A percentile compares a stretch with the other conserved stretches of the same genome.
phyloP scores from a whole-genome alignment of 2,329 filamentous ascomycete species.

The Monilinia vaccinii-corymbosi region DNA sequence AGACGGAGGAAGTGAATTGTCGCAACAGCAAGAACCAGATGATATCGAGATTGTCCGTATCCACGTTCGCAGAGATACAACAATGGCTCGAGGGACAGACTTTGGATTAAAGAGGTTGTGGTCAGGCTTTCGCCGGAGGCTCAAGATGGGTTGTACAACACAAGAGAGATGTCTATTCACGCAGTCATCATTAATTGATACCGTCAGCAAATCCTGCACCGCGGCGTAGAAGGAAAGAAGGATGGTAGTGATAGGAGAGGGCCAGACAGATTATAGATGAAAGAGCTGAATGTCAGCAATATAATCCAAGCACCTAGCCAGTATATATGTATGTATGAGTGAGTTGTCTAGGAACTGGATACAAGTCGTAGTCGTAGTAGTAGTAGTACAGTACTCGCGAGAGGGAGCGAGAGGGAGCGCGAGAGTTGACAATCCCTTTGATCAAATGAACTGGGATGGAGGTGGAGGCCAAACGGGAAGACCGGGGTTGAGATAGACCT shows the following conservation, averaged over 20 bases:
- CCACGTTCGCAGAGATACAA: background rate
- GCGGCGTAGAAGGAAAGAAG: background rate
- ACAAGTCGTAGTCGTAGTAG: no score
- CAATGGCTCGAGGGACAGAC: background rate
- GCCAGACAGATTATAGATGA: background rate
- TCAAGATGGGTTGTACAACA: slow-evolving; percentile 12
- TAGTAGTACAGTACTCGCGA: no score
- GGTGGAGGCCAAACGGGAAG: background rate
- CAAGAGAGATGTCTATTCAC: slow-evolving; percentile 5
- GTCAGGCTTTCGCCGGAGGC: slow-evolving; percentile 10
- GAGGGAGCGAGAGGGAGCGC: no score
- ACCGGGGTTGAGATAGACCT: background rate
- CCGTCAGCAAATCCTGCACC: slow-evolving; percentile 13
- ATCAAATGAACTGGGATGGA: background rate
- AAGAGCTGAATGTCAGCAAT: slow-evolving; percentile 7
- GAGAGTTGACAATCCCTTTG: background rate
- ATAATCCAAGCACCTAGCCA: background rate
- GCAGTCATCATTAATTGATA: slow-evolving; percentile 8
- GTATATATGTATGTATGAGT: slow-evolving; percentile 1
- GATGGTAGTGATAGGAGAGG: background rate
- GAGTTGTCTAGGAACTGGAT: slow-evolving; percentile 2
- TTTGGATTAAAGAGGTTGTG: background rate
- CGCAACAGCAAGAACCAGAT: background rate
- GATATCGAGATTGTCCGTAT: background rate
- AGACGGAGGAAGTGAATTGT: background rate